Percentiles rank a stretch among this genome's conserved stretches.
Conservation (phyloP, 305 asterid species). For the Nicotiana rustica region DNA sequence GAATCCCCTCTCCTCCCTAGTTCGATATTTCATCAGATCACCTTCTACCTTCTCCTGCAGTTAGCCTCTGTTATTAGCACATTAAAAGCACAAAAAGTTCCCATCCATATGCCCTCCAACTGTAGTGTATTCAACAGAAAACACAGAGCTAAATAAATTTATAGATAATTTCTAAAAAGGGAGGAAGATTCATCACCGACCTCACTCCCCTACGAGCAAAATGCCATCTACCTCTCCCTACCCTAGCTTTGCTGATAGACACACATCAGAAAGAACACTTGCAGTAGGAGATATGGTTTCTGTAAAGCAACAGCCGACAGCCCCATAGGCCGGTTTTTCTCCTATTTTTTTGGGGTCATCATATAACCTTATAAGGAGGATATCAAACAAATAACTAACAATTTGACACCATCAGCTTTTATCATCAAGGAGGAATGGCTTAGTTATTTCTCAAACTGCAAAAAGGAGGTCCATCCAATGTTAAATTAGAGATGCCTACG, state of each 20-base stretch:
- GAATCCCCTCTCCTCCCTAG: background rate
- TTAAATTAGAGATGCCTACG: background rate
- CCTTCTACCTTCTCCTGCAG: background rate
- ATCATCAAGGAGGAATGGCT: background rate
- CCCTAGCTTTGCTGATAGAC: background rate
- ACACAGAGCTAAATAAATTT: background rate
- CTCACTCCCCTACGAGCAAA: background rate
- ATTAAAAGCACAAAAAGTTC: background rate
- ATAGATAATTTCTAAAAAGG: background rate
- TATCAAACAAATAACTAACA: no score
- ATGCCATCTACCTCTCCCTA: background rate
- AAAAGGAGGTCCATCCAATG: background rate
- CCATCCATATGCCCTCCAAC: constrained; percentile 18
- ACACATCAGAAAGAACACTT: background rate
- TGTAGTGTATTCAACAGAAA: constrained; percentile 3
- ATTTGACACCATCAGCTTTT: background rate
- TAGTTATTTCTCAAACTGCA: background rate
- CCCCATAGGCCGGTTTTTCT: background rate
- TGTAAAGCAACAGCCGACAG: background rate
- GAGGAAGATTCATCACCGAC: background rate
- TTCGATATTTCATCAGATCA: background rate
- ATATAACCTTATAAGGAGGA: background rate
- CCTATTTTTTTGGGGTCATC: background rate
- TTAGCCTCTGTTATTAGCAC: background rate
- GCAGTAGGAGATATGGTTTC: background rate